Evolutionary conservation across 768 basidiomycete species (phyloP), one percentile per base, ranked within the genome.

Genomic region (Tubosaeta sp.): DNA sequence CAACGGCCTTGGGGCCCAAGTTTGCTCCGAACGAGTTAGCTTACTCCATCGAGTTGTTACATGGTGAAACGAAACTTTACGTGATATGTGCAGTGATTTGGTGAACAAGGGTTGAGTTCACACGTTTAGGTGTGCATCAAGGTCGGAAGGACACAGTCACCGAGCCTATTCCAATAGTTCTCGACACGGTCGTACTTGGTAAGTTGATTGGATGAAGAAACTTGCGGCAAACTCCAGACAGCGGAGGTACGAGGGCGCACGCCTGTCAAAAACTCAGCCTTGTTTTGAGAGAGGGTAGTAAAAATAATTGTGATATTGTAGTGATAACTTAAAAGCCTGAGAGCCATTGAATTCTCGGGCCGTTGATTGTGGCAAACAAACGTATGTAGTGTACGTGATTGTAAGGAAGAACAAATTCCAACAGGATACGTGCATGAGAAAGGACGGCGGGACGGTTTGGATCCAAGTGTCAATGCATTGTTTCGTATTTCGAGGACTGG

Each of bases 321-420:
- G 45, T 48, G 54, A 58, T 47, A 51, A 63, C 54, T 52, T 51
- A 54, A 59, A 53, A 58, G 60, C 64, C 57, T 69, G 69, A 60
- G 68, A 61, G 57, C 52, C 42, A 57, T 26, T 16, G 48, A 50
- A 53, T 43, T 17, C 31, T 8, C 53, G 64, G 58, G 54, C 54
- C 48, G 43, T 41, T 51, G 35, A 19, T 41, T 33, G 32, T 13
- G 35, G 59, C 43, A 48, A 53, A 43, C 38, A 55, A 45, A 43
- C 39, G 41, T 38, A 55, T 43, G 52, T 37, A 48, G 32, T 54
- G 57, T 69, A 68, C 65, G 65, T 70, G 59, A 68, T 69, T 58
- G 54, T 57, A 50, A 55, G 45, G 43, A 43, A 50, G 47, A 37
- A 43, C 48, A 57, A 65, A 44, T 39, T 39, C 22, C 38, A 39